Percentiles rank a stretch among this genome's conserved stretches.
phyloP scores from a whole-genome alignment of 2,329 filamentous ascomycete genomes.

The Botrytis paeoniae region DNA sequence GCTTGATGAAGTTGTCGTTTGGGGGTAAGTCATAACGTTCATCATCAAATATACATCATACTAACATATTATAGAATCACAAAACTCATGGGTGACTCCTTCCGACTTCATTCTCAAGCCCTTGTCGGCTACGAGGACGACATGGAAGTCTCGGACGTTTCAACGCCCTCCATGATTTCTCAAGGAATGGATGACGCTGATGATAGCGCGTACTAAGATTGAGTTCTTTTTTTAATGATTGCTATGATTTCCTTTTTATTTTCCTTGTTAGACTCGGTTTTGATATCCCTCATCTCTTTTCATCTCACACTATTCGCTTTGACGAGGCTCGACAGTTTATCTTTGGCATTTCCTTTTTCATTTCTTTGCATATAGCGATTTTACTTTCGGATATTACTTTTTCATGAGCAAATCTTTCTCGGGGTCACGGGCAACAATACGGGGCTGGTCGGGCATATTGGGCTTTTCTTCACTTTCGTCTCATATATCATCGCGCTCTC shows the following conservation, averaged over 20 bases:
- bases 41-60: conserved; percentile 14
- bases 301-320: conserved; percentile 35
- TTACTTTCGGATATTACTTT: conserved; percentile 19
- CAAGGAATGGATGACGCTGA: conserved; percentile 62
- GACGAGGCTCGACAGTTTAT: conserved; percentile 4
- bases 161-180: conserved; percentile 69
- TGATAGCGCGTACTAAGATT: conserved; percentile 62
- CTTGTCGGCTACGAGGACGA: conserved; percentile 93
- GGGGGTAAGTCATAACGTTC: conserved; percentile 74
- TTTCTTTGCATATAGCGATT: conserved; percentile 36
- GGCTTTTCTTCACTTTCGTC: conserved; percentile 31
- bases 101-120: conserved; percentile 93
- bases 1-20: conserved; percentile 97
- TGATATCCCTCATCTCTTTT: conserved; percentile 38
- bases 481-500: conserved; percentile 26
- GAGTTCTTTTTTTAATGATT: conserved; percentile 33
- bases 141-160: conserved; percentile 63
- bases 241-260: conserved; percentile 46
- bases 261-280: conserved; percentile 30
- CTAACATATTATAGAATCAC: conserved; percentile 67
- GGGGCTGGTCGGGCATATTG: conserved; percentile 38
- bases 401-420: conserved; percentile 34
- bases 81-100: conserved; percentile 95
- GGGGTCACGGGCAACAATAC: conserved; percentile 47
- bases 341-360: conserved; percentile 31